Base-by-base conservation (phyloP, 176 grass and related monocot genomes). In the Luzula sylvatica region DNA sequence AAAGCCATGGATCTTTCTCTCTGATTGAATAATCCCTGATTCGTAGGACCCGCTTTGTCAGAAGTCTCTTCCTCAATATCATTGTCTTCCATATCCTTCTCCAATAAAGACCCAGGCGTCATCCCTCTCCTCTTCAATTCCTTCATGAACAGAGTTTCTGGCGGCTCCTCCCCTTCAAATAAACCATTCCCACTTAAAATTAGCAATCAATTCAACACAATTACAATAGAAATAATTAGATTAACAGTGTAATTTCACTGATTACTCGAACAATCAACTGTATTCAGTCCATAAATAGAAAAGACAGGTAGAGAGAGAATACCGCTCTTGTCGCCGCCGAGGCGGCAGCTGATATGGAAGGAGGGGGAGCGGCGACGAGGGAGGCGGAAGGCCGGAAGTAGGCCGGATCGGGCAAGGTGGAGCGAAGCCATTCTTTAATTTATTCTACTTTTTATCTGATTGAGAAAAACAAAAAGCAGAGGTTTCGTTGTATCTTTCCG, bases 91-190 rank as follows among this genome's bases (percentile, higher is more conserved):
- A 61, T 74, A 46, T 75, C 80, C 51, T 73, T 73, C 52, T 68
- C 51, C 51, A 75, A 38, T 7, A 75, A 22, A 1, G 82, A 59
- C 6, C 78, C 76, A 12, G 80, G 63, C 14, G 39, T 64, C 80
- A 95, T 82, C 18, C 89, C 83, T 20, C 89, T 48, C 12, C 83
- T 72, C 80, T 53, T 78, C 71, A 88, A 69, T 30, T 96, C 90
- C 70, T 84, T 82, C 44, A 82, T 56, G 63, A 95, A 95, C 17
- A 95, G 43, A 3, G 90, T 78, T 73, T 95, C 83, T 6, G 90
- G 66, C 4, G 61, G 70, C 50, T 82, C 77, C 28, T 68, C 76
- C 50, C 40, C 72, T 64, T 62, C 25, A 40, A 26, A 55, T 15
- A 15, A 32, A 45, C 26, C 53, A 24, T 38, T 35, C 14, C 30